These are phyloP conservation scores for Phytophthora crassamura DNA, from an alignment of 352 stramenopile species.

Conservation along the genomic window DNA sequence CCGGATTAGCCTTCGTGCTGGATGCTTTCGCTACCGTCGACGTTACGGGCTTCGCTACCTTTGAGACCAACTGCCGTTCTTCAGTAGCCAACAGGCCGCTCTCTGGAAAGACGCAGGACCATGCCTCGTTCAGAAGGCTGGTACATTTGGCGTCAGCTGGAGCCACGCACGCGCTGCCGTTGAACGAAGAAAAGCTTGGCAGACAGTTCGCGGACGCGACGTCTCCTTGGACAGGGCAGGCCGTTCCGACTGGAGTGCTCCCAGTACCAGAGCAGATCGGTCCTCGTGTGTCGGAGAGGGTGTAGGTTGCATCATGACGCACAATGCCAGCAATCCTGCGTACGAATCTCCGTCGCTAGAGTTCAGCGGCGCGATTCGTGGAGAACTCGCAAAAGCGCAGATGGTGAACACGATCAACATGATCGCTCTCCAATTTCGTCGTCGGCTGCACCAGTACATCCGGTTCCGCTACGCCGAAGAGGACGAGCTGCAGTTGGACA, in stretches of 20 bases:
- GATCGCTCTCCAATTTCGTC: too few relatives aligned
- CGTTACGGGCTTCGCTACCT: too few relatives aligned
- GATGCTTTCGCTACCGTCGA: too few relatives aligned
- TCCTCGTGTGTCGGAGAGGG: conserved; percentile 31
- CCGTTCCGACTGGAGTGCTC: conserved; percentile 22
- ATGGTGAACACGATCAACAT: too few relatives aligned
- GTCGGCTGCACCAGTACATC: too few relatives aligned
- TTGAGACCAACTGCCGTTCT: not conserved
- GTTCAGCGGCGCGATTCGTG: too few relatives aligned
- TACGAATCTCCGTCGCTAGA: too few relatives aligned
- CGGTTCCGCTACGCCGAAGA: too few relatives aligned
- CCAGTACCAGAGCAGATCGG: conserved; percentile 43
- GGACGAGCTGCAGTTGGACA: too few relatives aligned
- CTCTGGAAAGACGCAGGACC: conserved; percentile 27
- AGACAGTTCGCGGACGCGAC: conserved; percentile 35
- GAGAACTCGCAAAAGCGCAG: too few relatives aligned
- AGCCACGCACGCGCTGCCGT: conserved; percentile 28
- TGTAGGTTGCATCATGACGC: conserved; percentile 61
- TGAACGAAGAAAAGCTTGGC: conserved; percentile 34
- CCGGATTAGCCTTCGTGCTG: too few relatives aligned
- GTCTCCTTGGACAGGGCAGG: conserved; percentile 47
- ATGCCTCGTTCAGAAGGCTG: conserved; percentile 17
- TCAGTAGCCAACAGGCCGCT: not conserved
- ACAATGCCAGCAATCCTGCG: too few relatives aligned
- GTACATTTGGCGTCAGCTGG: conserved; percentile 36